Conservation (phyloP, 768 basidiomycete genomes). For the Krasilnikovozyma curviuscula region DNA sequence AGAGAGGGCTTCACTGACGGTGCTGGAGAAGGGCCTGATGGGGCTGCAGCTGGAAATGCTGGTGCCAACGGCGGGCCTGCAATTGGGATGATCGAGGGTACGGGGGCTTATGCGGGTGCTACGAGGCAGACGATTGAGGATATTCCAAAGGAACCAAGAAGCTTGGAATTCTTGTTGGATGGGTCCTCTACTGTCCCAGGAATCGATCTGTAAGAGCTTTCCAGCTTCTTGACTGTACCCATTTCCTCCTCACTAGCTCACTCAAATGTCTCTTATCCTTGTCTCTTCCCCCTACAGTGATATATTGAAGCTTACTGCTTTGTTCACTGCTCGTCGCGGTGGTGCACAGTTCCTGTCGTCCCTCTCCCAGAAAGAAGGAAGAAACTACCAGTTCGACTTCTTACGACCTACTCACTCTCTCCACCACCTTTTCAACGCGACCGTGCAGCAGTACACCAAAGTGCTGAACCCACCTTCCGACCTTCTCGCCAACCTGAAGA, state of each 20-base stretch:
- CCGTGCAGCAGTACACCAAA: conserved; percentile 90
- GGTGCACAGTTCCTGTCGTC: conserved; percentile 64
- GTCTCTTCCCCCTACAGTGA: conserved; percentile 37
- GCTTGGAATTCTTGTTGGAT: conserved; percentile 7
- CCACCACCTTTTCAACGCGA: conserved; percentile 87
- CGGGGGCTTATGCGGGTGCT: not conserved
- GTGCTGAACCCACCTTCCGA: conserved; percentile 68
- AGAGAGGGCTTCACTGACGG: conserved; percentile 32
- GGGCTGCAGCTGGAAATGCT: not conserved
- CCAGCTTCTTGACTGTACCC: not conserved
- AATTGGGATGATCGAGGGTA: no score
- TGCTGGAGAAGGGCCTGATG: conserved; percentile 22
- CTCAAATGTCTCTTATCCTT: not conserved
- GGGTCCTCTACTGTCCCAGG: conserved; percentile 45
- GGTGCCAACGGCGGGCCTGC: not conserved
- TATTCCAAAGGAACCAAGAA: conserved; percentile 38
- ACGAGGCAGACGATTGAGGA: conserved; percentile 36
- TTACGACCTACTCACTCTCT: conserved; percentile 87
- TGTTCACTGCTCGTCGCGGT: conserved; percentile 84
- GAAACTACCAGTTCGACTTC: conserved; percentile 97
- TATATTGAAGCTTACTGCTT: conserved; percentile 84
- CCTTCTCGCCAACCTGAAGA: conserved; percentile 44
- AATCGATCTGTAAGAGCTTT: conserved; percentile 56
- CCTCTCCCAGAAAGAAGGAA: conserved; percentile 70
- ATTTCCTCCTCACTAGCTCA: not conserved